Evolutionary conservation across 371 early-diverging fungal genomes (phyloP).

Genomic region (Mucor circinelloides): DNA sequence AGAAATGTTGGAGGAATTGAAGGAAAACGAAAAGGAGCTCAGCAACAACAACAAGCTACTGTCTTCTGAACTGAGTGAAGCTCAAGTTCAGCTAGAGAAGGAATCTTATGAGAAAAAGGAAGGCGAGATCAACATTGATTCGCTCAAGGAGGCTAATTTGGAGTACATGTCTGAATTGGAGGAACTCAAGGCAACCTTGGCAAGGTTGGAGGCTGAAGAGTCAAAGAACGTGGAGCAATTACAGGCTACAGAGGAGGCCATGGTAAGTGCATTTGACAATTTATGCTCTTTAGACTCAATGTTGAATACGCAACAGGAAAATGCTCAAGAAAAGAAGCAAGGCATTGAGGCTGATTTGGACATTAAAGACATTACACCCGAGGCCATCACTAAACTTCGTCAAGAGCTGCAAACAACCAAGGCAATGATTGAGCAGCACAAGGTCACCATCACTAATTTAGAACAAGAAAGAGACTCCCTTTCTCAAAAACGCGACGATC

Average conservation of each 20-base stretch:
- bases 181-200: slow-evolving; percentile 64
- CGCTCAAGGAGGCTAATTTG: slow-evolving; percentile 79
- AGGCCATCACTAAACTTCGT: slow-evolving; percentile 47
- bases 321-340: slow-evolving; percentile 75
- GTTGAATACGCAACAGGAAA: slow-evolving; percentile 1
- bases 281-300: neutral
- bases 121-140: slow-evolving; percentile 78
- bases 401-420: slow-evolving; percentile 78
- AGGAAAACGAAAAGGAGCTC: slow-evolving; percentile 54
- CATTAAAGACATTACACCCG: slow-evolving; percentile 29
- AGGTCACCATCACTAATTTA: slow-evolving; percentile 69
- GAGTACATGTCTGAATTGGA: slow-evolving; percentile 73
- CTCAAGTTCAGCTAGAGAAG: slow-evolving; percentile 84
- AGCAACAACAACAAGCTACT: slow-evolving; percentile 68
- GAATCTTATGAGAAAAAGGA: slow-evolving; percentile 87
- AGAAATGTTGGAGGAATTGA: slow-evolving; percentile 66
- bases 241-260: slow-evolving; percentile 3
- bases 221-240: slow-evolving; percentile 12
- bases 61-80: slow-evolving; percentile 65
- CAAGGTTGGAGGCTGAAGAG: slow-evolving; percentile 44
- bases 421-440: slow-evolving; percentile 68
- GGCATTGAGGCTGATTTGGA: slow-evolving; percentile 72
- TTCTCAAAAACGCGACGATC: slow-evolving; percentile 65
- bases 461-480: slow-evolving; percentile 64
- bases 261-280: neutral